Base-by-base conservation (phyloP, 257 asterid species). In the Asclepias syriaca region DNA sequence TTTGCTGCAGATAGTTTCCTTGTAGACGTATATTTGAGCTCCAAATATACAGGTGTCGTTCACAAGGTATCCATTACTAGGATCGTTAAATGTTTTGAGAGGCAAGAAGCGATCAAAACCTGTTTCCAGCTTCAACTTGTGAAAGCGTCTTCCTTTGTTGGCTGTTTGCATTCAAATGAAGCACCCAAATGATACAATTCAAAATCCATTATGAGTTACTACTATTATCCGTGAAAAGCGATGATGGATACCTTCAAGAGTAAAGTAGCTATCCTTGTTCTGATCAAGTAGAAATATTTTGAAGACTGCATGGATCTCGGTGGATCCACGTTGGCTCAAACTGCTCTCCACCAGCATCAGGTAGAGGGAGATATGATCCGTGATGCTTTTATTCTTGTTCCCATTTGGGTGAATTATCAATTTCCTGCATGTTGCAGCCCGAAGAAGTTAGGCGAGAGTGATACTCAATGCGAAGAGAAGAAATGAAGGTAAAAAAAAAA, bases 371-470 rank as follows among this genome's bases (percentile, higher is more conserved):
- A 91, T 66, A 69, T 84, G 82, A 56, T 86, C 92, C 1, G 72
- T 77, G 19, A 80, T 68, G 68, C 77, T 85, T 80, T 85, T 91
- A 81, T 53, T 72, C 77, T 86, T 86, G 89, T 91, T 85, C 57
- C 96, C 97, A 61, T 82, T 83, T 19, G 89, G 97, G 84, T 86
- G 77, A 68, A 91, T 59, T 50, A 76, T 75, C 78, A 90, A 82
- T 75, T 85, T 84, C 96, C 96, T 90, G 84, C 74, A 64, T 54
- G 32, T 54, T 69, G 73, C n/a, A 27, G 49, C 73, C 73, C 27
- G 11, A 69, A 22, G 14, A 69, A 14, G 14, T 43, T 50, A 24
- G 48, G 37, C 56, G 56, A 27, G 6, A n/a, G 48, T 11, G 6
- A 24, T 9, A 6, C 19, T 0, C 32, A 43, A 13, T 24, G 18